Conservation (phyloP, 257 asterid species). For the Prunella vulgaris region DNA sequence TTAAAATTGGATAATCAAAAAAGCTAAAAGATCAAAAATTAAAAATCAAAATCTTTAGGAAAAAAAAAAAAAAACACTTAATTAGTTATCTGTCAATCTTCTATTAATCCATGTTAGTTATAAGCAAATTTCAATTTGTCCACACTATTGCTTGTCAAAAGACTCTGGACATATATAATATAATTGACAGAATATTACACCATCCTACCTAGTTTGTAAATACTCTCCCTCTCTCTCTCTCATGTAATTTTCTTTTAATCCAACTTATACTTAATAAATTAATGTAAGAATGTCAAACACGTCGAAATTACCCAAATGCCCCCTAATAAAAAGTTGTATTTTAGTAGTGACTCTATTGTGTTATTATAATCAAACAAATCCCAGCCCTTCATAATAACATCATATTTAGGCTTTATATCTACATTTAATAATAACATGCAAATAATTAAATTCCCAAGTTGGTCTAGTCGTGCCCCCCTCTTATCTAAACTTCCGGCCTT, state of each 20-base stretch:
- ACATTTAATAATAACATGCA: too few species aligned
- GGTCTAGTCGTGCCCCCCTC: conserved; percentile 11
- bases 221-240: too few species aligned
- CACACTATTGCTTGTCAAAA: neutral
- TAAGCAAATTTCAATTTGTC: too few species aligned
- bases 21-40: too few species aligned
- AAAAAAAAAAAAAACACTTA: too few species aligned
- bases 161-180: too few species aligned
- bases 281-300: conserved; percentile 13
- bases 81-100: too few species aligned
- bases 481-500: neutral
- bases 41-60: too few species aligned
- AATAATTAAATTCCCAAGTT: neutral
- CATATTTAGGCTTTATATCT: neutral
- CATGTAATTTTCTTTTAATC: neutral
- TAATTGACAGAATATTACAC: neutral
- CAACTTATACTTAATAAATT: neutral
- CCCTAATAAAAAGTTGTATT: neutral
- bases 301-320: conserved; percentile 5
- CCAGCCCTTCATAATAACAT: neutral
- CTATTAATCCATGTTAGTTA: too few species aligned
- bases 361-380: neutral
- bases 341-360: too few species aligned
- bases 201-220: neutral
- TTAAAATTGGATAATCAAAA: too few species aligned